phyloP scores from a whole-genome alignment of 345 rosid genomes.

The Toxicodendron radicans region DNA sequence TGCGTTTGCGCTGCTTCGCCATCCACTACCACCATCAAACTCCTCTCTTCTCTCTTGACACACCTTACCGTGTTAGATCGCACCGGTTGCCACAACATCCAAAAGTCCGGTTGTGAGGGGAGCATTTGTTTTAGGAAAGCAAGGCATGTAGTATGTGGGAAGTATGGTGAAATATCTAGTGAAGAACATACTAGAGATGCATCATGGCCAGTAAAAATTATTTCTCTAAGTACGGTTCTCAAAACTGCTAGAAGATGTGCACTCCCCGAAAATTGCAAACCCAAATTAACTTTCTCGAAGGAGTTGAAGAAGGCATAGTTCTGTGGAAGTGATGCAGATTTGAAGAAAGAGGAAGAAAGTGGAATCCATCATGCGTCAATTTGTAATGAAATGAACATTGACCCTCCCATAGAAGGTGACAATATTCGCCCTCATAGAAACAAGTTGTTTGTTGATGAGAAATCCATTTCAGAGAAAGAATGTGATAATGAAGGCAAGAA shows the following conservation, averaged over 20 bases:
- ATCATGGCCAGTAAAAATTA: no score
- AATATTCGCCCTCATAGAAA: slow-evolving; percentile 6
- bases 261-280: slow-evolving; percentile 23
- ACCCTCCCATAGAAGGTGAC: slow-evolving; percentile 19
- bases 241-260: no score
- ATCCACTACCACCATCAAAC: no score
- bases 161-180: slow-evolving; percentile 40
- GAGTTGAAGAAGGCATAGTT: slow-evolving; percentile 15
- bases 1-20: no score
- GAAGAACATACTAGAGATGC: slow-evolving; percentile 25
- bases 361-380: slow-evolving; percentile 9
- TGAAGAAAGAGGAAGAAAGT: slow-evolving; percentile 19
- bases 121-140: slow-evolving; percentile 22
- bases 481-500: slow-evolving; percentile 13
- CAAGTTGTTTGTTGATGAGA: slow-evolving; percentile 22
- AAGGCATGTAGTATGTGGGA: slow-evolving; percentile 49
- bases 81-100: no score
- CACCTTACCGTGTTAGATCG: no score
- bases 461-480: slow-evolving; percentile 21
- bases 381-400: slow-evolving; percentile 18
- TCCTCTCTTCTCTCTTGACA: no score
- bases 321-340: slow-evolving; percentile 19
- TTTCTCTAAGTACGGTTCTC: no score
- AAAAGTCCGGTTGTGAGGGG: slow-evolving; percentile 24
- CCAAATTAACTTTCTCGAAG: slow-evolving; percentile 18